Evolutionary conservation across 352 stramenopile species (phyloP), one percentile per base, ranked within the genome.

Genomic region (Lagenidium sp.): DNA sequence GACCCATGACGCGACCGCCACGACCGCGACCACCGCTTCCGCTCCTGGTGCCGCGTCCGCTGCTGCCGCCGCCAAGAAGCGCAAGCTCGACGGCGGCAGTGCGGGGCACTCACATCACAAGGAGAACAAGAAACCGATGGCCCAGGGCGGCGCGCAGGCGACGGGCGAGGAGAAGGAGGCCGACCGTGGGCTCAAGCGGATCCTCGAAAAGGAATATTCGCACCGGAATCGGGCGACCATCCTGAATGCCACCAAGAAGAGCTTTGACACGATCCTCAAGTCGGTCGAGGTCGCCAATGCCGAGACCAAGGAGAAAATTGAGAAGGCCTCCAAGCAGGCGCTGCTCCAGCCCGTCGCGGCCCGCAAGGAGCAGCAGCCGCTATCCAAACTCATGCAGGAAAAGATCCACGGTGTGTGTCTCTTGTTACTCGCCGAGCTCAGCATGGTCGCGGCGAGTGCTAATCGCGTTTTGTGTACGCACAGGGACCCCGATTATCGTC

Each of bases 401-500:
- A 89, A 84, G 48, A 82, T 94, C 31, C 50, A 79, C 22, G 78
- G 73, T 82, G 50, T 16, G 44, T 44, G 18, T n/a, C n/a, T n/a
- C n/a, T n/a, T n/a, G n/a, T n/a, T n/a, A n/a, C n/a, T n/a, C n/a
- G n/a, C n/a, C n/a, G n/a, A n/a, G n/a, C n/a, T n/a, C n/a, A n/a
- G n/a, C n/a, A n/a, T n/a, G n/a, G n/a, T n/a, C n/a, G n/a, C n/a
- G n/a, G n/a, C n/a, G n/a, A n/a, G n/a, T n/a, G n/a, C n/a, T n/a
- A n/a, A n/a, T n/a, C n/a, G n/a, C n/a, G n/a, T n/a, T n/a, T n/a
- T 41, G 23, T 16, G 12, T 21, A 43, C 8, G 13, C 12, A 16
- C 40, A 86, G 74, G 80, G 18, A 94, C 74, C 6, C 82, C 82
- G n/a, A 95, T 96, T 43, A 96, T 96, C 61, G 80, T 96, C 21